Conservation (phyloP, 2,329 filamentous ascomycete species). For the Cucurbitaria berberidis region DNA sequence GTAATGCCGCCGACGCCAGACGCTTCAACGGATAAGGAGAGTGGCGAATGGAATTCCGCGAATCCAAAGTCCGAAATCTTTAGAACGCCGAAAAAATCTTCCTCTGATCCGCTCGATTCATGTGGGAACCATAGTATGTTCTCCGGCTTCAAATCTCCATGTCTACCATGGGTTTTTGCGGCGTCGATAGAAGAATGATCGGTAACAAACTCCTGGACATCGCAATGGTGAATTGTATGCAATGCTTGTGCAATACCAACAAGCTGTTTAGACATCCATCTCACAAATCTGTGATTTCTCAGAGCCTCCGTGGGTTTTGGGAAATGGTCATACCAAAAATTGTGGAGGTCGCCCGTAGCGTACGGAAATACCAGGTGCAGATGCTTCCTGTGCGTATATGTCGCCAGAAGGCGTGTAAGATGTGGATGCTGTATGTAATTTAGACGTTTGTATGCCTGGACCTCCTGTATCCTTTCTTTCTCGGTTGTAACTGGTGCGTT, state of each 20-base stretch:
- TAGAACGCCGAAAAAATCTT: constrained; percentile 12
- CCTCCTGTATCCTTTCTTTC: not conserved
- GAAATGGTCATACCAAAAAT: not conserved
- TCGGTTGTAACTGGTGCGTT: not conserved
- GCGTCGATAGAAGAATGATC: not conserved
- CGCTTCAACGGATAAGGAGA: constrained; percentile 29
- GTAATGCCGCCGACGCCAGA: constrained; percentile 6
- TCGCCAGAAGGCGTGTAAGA: not conserved
- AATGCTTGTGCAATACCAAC: not conserved
- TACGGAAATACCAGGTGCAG: not conserved
- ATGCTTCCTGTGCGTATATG: not conserved
- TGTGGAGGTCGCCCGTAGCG: not conserved
- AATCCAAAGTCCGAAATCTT: constrained; percentile 44
- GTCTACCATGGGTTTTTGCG: not conserved
- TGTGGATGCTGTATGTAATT: not conserved
- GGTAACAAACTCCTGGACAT: not conserved
- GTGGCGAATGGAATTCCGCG: constrained; percentile 39
- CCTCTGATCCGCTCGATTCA: no score
- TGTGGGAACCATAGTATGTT: constrained; percentile 5
- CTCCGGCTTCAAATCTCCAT: constrained; percentile 10
- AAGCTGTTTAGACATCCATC: not conserved
- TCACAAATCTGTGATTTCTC: not conserved
- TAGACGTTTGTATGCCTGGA: not conserved
- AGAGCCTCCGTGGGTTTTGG: not conserved
- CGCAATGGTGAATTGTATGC: not conserved